Base-by-base conservation (phyloP, 2,329 filamentous ascomycete species). In the Ceratocystis alfenasii region DNA sequence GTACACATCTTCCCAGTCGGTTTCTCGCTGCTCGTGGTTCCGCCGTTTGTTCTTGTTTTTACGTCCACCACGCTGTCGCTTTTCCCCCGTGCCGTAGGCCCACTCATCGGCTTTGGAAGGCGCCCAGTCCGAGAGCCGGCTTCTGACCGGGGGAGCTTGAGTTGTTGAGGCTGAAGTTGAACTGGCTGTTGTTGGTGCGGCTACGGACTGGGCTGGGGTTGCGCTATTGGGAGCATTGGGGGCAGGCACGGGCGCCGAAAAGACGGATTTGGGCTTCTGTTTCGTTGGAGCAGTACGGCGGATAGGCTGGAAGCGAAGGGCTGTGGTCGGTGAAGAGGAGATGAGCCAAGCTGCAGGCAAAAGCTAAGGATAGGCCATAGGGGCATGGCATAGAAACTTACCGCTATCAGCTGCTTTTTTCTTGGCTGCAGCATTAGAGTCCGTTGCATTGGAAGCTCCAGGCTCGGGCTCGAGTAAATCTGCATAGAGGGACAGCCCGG, bases 1-100 rank as follows among this genome's bases (percentile, higher is more conserved):
- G 74, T 96, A 96, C 28, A 94, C 83, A 73, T 95, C 90, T 73
- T 95, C 88, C 91, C 91, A 96, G 72, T 95, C 87, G n/a, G 83
- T 85, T 73, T 84, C 81, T 63, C 81, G 76, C 36, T 81, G 75
- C 60, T 79, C 78, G 5, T 83, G 78, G 69, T 82, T 80, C 68
- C 84, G 81, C 82, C 74, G 86, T 87, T 79, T 89, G 2, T 66
- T 89, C 75, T 88, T 86, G 73, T 86, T 87, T 75, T 88, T 90
- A 68, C 89, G 85, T 53, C 89, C 88, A 66, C 89, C 89, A 62
- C 89, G 85, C 72, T 88, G 84, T 66, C 85, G 83, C 76, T 89
- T 88, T 72, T 88, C 82, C 22, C 75, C 78, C 57, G 75, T 71
- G 30, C 76, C 79, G 73, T 90, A 90, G 68, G 85, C 83, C 69